phyloP scores from a whole-genome alignment of 441 rosid genomes.

The Macaranga tanarius region DNA sequence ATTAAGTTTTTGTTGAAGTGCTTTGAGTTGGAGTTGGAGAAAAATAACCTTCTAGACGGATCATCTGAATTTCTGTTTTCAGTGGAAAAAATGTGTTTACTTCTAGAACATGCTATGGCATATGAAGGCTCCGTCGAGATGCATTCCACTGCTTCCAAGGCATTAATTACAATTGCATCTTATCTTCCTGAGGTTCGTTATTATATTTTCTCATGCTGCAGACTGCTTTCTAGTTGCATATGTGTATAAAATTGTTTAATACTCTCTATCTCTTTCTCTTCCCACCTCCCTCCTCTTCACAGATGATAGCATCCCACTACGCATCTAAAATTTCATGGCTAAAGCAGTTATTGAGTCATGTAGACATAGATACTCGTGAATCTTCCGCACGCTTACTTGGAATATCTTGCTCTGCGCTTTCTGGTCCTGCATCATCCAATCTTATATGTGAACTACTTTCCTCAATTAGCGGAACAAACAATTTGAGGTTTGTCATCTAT shows the following conservation, averaged over 20 bases:
- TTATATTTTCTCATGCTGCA: conserved; percentile 14
- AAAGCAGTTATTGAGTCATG: conserved; percentile 72
- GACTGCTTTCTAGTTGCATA: conserved; percentile 17
- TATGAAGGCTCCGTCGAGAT: conserved; percentile 81
- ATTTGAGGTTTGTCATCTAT: conserved; percentile 54
- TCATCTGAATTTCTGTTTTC: conserved; percentile 63
- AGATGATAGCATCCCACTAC: conserved; percentile 78
- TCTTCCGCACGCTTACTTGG: conserved; percentile 93
- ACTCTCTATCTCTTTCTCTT: background rate
- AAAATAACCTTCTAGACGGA: conserved; percentile 45
- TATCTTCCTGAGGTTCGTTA: conserved; percentile 75
- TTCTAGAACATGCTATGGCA: conserved; percentile 90
- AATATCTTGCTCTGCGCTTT: conserved; percentile 81
- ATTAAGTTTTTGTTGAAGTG: conserved; percentile 79
- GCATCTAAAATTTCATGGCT: conserved; percentile 73
- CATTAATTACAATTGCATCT: conserved; percentile 75
- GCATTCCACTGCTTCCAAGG: conserved; percentile 83
- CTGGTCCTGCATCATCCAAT: conserved; percentile 50
- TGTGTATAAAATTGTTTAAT: background rate
- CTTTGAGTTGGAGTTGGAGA: conserved; percentile 75
- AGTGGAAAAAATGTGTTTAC: conserved; percentile 64
- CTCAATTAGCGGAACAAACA: conserved; percentile 46
- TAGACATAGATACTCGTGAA: conserved; percentile 87
- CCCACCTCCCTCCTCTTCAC: conserved; percentile 18
- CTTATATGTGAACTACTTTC: conserved; percentile 65